phyloP scores from a whole-genome alignment of 2,329 filamentous ascomycete genomes.

The Xylariaceae sp. region DNA sequence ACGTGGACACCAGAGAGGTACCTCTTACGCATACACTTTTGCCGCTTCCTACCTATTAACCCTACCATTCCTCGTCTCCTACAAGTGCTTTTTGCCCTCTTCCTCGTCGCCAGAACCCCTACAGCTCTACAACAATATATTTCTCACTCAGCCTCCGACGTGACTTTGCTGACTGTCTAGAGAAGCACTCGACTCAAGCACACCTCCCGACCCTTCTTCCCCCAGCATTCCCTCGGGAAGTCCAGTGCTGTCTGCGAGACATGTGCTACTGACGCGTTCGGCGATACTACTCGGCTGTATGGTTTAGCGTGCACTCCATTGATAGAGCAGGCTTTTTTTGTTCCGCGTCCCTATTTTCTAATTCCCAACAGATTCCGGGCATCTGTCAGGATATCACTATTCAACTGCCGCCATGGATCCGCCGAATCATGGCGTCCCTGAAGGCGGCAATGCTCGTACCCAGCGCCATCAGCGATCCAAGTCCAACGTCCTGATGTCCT shows the following conservation, averaged over 20 bases:
- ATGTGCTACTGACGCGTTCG: slow-evolving; percentile 20
- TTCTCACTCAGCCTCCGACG: slow-evolving; percentile 7
- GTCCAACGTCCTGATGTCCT: slow-evolving; percentile 45
- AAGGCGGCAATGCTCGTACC: slow-evolving; percentile 17
- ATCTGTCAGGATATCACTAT: slow-evolving; percentile 7
- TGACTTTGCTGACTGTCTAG: slow-evolving; percentile 7
- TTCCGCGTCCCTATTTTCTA: slow-evolving; percentile 18
- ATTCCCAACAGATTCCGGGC: slow-evolving; percentile 5
- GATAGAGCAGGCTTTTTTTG: slow-evolving; percentile 21
- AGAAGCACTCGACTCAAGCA: slow-evolving; percentile 5
- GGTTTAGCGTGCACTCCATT: slow-evolving; percentile 20
- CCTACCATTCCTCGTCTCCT: background rate
- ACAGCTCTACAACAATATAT: slow-evolving; percentile 13
- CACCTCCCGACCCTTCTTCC: slow-evolving; percentile 1
- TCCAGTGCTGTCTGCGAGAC: slow-evolving; percentile 13
- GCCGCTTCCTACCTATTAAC: background rate
- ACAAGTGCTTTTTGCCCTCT: background rate
- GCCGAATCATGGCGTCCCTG: slow-evolving; percentile 21
- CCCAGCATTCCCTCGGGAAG: slow-evolving; percentile 6
- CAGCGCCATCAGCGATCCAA: slow-evolving; percentile 40
- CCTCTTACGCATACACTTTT: background rate
- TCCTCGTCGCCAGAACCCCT: slow-evolving; percentile 1
- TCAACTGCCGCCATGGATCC: slow-evolving; percentile 24
- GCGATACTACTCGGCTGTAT: slow-evolving; percentile 18
- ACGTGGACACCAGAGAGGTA: slow-evolving; percentile 3